Evolutionary conservation across 2,329 filamentous ascomycete genomes (phyloP).

Genomic region (Botrytis deweyae): DNA sequence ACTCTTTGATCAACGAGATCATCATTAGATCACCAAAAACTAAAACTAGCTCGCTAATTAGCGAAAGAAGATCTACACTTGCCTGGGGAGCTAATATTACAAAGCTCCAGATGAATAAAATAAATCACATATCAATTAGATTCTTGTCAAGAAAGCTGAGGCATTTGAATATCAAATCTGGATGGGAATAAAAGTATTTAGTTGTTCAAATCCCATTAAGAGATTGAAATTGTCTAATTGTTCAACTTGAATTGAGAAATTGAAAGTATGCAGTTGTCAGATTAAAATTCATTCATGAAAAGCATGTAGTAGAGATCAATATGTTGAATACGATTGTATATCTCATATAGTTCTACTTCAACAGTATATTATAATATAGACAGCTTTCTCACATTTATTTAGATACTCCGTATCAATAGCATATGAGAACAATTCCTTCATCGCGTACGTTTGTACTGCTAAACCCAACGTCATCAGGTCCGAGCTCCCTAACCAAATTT

Average conservation of each 20-base stretch:
- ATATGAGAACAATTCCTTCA: no score
- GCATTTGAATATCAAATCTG: not conserved
- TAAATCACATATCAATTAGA: not conserved
- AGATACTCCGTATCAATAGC: no score
- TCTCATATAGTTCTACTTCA: not conserved
- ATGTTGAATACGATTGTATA: not conserved
- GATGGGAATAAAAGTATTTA: not conserved
- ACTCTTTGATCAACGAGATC: not conserved
- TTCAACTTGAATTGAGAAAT: not conserved
- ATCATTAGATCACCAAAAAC: not conserved
- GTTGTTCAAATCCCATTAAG: no score
- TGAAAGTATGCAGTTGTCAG: not conserved
- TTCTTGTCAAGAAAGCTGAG: not conserved
- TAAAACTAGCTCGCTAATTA: not conserved
- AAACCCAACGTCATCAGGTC: constrained; percentile 2
- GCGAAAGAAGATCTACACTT: not conserved
- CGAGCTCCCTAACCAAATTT: not conserved
- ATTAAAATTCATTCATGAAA: not conserved
- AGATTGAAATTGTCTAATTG: no score
- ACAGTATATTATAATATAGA: not conserved
- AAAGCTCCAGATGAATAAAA: not conserved
- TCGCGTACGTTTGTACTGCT: not conserved
- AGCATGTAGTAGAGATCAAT: no score
- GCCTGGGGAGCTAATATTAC: not conserved
- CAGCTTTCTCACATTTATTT: not conserved